Evolutionary conservation across 768 basidiomycete species (phyloP).

Genomic region (Mrakia hoshinonis): DNA sequence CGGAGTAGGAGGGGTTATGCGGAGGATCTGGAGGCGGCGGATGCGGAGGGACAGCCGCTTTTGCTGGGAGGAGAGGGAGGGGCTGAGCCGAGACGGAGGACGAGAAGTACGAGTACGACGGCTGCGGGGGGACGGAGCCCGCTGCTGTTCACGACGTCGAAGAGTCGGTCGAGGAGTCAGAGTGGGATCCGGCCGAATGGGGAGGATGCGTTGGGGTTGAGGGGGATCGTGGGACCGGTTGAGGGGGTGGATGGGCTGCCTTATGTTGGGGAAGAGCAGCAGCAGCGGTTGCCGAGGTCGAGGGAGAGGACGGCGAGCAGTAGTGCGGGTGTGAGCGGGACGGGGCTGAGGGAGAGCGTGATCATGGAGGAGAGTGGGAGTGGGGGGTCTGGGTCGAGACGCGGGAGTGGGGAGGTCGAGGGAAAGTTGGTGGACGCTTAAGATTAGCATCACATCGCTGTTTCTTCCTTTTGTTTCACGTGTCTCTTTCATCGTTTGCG

Average conservation of each 20-base stretch:
- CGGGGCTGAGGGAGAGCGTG: not conserved
- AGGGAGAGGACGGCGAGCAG: not conserved
- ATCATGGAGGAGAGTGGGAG: not conserved
- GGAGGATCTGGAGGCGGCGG: not conserved
- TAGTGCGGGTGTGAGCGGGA: not conserved
- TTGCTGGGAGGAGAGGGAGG: not conserved
- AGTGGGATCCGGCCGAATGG: not conserved
- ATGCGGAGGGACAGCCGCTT: not conserved
- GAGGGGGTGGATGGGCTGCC: not conserved
- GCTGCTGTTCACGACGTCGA: not conserved
- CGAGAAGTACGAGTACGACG: not conserved
- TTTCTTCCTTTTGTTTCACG: not conserved
- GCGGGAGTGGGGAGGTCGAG: not conserved
- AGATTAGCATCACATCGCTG: no score
- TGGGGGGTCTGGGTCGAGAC: not conserved
- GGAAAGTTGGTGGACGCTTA: not conserved
- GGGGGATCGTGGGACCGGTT: not conserved
- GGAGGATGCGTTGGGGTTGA: constrained; percentile 2
- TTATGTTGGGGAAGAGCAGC: not conserved
- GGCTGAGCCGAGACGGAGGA: not conserved
- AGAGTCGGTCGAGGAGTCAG: not conserved
- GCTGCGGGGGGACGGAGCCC: not conserved
- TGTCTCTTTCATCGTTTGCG: not conserved
- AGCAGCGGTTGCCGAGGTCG: not conserved
- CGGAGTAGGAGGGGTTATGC: not conserved